These are phyloP conservation scores for Neonectria neomacrospora DNA, from an alignment of 2,329 filamentous ascomycete genomes.

Conservation along the genomic window DNA sequence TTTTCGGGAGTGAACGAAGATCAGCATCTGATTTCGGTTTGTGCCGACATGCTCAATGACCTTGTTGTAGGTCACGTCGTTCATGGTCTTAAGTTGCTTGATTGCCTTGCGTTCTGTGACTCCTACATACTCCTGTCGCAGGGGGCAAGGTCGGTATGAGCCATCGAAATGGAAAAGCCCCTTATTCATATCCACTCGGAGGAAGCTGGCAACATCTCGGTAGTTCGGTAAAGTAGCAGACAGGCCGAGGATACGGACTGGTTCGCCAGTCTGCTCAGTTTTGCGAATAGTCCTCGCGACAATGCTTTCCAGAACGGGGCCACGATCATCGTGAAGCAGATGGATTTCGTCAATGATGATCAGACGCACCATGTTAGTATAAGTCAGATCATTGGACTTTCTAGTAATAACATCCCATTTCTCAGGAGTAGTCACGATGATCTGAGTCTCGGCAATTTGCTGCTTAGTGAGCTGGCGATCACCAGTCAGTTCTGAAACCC, in stretches of 20 bases:
- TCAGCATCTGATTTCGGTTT: conserved; percentile 96
- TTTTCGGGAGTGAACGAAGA: conserved; percentile 98
- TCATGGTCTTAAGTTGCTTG: conserved; percentile 99
- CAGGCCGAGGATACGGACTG: conserved; percentile 89
- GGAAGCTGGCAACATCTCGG: conserved; percentile 92
- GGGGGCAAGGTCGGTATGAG: conserved; percentile 89
- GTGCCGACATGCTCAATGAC: conserved; percentile 95
- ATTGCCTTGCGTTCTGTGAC: conserved; percentile 98
- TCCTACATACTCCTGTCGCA: conserved; percentile 97
- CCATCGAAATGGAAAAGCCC: conserved; percentile 97
- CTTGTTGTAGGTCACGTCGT: conserved; percentile 98
- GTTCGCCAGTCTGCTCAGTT: conserved; percentile 93
- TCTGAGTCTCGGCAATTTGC: conserved; percentile 96
- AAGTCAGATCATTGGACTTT: conserved; percentile 96
- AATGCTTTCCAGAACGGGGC: conserved; percentile 95
- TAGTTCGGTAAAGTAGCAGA: conserved; percentile 98
- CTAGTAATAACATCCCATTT: conserved; percentile 99
- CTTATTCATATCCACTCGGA: conserved; percentile 86
- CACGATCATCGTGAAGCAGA: conserved; percentile 95
- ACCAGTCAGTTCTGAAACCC: conserved; percentile 94
- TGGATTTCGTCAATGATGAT: conserved; percentile 99
- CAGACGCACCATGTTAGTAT: conserved; percentile 95
- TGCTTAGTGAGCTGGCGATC: conserved; percentile 98
- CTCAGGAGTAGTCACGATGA: conserved; percentile 98
- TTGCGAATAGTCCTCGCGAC: conserved; percentile 93